A percentile compares a stretch with the other conserved stretches of the same genome.
Conservation (phyloP, 805 yeast genomes). For the Yamadazyma ubonensis region DNA sequence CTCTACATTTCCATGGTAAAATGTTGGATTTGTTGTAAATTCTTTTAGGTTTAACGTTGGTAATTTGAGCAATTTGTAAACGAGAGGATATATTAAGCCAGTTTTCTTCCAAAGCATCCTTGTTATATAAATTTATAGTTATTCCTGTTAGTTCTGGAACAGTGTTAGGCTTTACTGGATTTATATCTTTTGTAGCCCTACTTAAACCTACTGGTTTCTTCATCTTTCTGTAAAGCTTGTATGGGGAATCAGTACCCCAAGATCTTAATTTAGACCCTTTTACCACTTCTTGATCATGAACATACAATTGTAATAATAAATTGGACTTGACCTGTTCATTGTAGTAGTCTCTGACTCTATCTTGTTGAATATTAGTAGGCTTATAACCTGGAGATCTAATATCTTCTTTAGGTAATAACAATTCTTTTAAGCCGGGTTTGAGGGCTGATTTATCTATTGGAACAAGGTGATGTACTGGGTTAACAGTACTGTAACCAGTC, state of each 20-base stretch:
- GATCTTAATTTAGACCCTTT: slow-evolving; percentile 71
- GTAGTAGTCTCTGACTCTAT: slow-evolving; percentile 77
- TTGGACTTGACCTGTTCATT: slow-evolving; percentile 72
- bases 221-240: slow-evolving; percentile 78
- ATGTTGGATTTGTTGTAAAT: slow-evolving; percentile 76
- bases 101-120: slow-evolving; percentile 65
- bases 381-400: slow-evolving; percentile 74
- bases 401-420: slow-evolving; percentile 67
- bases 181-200: slow-evolving; percentile 71
- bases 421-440: slow-evolving; percentile 70
- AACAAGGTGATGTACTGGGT: slow-evolving; percentile 90
- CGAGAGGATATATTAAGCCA: slow-evolving; percentile 75
- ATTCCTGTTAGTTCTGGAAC: slow-evolving; percentile 72
- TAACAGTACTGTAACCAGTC: slow-evolving; percentile 61
- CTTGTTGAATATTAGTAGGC: slow-evolving; percentile 75
- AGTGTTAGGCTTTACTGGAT: slow-evolving; percentile 63
- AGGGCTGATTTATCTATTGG: slow-evolving; percentile 70
- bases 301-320: slow-evolving; percentile 71
- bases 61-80: slow-evolving; percentile 85
- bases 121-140: slow-evolving; percentile 72
- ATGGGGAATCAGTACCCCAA: slow-evolving; percentile 89
- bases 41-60: slow-evolving; percentile 81
- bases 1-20: slow-evolving; percentile 81
- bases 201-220: slow-evolving; percentile 74
- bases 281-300: slow-evolving; percentile 55